Evolutionary conservation across 225 moss, liverwort and hornwort species (phyloP), one percentile per base, ranked within the genome.

Genomic region (Polytrichum formosum): DNA sequence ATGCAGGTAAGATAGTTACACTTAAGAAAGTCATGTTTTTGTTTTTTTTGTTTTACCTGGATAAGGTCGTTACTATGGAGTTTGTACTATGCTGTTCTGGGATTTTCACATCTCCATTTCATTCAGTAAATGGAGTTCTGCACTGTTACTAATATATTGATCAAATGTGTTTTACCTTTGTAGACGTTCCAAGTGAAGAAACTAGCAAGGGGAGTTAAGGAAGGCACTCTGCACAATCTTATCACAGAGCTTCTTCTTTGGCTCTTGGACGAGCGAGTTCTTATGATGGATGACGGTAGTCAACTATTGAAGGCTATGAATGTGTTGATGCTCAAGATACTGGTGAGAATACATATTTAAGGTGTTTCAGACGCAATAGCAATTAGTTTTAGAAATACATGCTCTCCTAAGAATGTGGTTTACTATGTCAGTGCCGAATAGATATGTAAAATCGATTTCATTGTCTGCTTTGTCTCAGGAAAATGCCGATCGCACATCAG

Each of bases 151-250:
- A 3, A 46, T 7, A 64, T 19, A 22, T 30, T 61, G 18, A 64
- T 9, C 54, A 8, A 30, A 28, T 54, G 3, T 46, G 21, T 21
- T 54, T 76, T 25, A 56, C 76, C 23, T 74, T 19, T 84, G 79
- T 79, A 97, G 87, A 97, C 94, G 46, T 97, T 97, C 60, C 96
- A 97, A 88, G 87, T 97, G 67, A 97, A 97, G 79, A 92, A 86
- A 75, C 81, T 97, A 75, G 96, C 96, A 53, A 78, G 86, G 72
- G 93, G 90, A 69, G 83, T 94, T 61, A 87, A 87, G 82, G 94
- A 89, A 77, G 84, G 89, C 61, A 94, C 90, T 53, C 77, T 97
- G 63, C 96, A 93, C 71, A 86, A 85, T 78, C 91, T 97, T 37
- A 91, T 97, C 75, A 97, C 92, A 30, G 96, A 97, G 67, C 81